Evolutionary conservation across 2,329 filamentous ascomycete species (phyloP).

Genomic region (Clonostachys chloroleuca): DNA sequence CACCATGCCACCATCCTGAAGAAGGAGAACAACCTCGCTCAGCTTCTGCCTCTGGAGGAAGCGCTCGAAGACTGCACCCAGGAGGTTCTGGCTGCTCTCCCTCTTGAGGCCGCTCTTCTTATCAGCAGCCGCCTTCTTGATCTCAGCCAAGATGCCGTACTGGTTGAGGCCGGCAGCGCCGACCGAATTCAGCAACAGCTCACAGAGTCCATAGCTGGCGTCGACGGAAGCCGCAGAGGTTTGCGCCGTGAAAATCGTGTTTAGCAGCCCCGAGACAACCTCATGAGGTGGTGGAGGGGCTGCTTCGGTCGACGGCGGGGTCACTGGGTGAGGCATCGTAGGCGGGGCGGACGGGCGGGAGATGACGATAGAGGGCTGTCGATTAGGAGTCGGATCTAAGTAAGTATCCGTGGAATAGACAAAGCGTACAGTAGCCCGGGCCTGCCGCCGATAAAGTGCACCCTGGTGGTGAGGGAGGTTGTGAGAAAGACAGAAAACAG

Average conservation of each 20-base stretch:
- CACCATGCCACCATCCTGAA: conserved; percentile 75
- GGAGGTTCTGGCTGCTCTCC: conserved; percentile 91
- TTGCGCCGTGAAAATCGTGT: conserved; percentile 64
- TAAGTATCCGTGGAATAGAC: too few species aligned
- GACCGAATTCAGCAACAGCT: conserved; percentile 49
- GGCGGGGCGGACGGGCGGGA: not conserved
- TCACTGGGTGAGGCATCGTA: conserved; percentile 43
- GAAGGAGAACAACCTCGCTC: conserved; percentile 75
- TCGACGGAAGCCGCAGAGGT: conserved; percentile 67
- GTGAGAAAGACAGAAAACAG: too few species aligned
- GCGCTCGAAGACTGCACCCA: conserved; percentile 90
- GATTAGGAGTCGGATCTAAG: too few species aligned
- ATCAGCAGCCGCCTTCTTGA: conserved; percentile 74
- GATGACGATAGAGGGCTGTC: too few species aligned
- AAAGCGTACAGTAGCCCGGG: too few species aligned
- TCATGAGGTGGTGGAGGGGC: conserved; percentile 58
- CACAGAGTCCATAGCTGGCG: conserved; percentile 57
- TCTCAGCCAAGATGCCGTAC: conserved; percentile 50
- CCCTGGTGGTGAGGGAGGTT: too few species aligned
- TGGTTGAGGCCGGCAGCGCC: conserved; percentile 46
- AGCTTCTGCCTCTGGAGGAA: conserved; percentile 74
- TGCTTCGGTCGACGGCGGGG: conserved; percentile 41
- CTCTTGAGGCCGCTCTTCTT: conserved; percentile 87
- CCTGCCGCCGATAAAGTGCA: too few species aligned
- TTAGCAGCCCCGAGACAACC: conserved; percentile 61